Evolutionary conservation across 1,139 yeast species (phyloP), one percentile per base, ranked within the genome.

Genomic region (Zhuliangozyma blackwelliae): DNA sequence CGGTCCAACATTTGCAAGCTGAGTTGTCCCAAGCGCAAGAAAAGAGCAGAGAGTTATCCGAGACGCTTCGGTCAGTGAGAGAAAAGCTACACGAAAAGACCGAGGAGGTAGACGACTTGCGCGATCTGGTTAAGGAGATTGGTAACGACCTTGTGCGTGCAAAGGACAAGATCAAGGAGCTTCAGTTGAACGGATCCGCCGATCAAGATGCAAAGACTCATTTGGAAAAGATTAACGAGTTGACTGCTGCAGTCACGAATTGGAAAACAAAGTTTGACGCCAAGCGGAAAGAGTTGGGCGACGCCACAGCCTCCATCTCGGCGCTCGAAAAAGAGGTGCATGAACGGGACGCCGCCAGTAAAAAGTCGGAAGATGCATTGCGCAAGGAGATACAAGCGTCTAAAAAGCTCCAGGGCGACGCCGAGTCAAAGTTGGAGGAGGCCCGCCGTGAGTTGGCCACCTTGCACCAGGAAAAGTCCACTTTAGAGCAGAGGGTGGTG

Each of bases 101-200:
- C 7, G 82, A 78, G 34, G 85, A 81, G 44, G 63, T 79, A 19
- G 82, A 76, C 28, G 65, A 63, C 34, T 68, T 84, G 37, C 73
- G 82, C 45, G 96, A 86, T 40, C 83, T 80, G 84, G 59, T 88
- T 34, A 75, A 74, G 46, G 78, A 76, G 35, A 71, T 88, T 16
- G 96, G 96, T 1, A 76, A 83, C 49, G 94, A 86, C 35, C 65
- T 87, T 21, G 94, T 87, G 0, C 63, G 67, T 2, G 68, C 79
- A 0, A 68, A 68, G 41, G 80, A 74, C 29, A 49, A 65, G 39
- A 42, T 65, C 13, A 61, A 64, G 38, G 51, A 46, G 11, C 47
- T 53, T 38, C 53, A 48, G 38, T 35, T 10, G 16, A 33, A 11
- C 31, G 25, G 20, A 34, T 29, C 25, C 28, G 29, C 25, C 7